Evolutionary conservation across 106 monocot species (phyloP).

Genomic region (Phalaenopsis equestris): DNA sequence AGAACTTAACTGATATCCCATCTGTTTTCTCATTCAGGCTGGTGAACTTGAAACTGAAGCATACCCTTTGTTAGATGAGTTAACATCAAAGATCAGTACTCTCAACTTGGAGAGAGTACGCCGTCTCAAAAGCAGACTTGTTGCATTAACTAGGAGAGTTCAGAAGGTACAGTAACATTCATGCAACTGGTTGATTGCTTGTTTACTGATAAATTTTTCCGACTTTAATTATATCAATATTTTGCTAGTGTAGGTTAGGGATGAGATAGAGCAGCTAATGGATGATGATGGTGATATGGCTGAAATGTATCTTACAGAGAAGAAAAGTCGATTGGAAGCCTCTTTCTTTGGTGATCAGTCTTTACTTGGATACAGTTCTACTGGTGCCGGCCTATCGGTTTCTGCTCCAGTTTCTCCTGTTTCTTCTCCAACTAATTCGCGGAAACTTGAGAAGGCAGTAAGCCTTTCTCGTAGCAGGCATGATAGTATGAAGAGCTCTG

Average conservation of each 20-base stretch:
- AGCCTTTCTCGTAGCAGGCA: conserved; percentile 62
- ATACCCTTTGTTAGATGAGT: conserved; percentile 83
- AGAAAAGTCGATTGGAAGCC: conserved; percentile 54
- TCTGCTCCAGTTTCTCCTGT: conserved; percentile 53
- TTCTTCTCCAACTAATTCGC: conserved; percentile 50
- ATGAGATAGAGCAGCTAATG: conserved; percentile 96
- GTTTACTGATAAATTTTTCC: not conserved
- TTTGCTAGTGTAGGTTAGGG: conserved; percentile 50
- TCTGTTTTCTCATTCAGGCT: conserved; percentile 30
- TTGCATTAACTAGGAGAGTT: conserved; percentile 80
- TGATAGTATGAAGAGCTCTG: conserved; percentile 56
- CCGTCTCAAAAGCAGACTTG: conserved; percentile 80
- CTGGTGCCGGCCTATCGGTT: conserved; percentile 24
- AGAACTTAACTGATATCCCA: not conserved
- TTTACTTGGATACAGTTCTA: conserved; percentile 21
- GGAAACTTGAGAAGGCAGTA: conserved; percentile 44
- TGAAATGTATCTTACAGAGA: conserved; percentile 84
- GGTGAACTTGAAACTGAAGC: conserved; percentile 81
- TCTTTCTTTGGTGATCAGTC: conserved; percentile 44
- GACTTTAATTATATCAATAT: not conserved
- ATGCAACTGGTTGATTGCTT: not conserved
- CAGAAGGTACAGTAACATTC: conserved; percentile 52
- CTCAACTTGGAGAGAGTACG: conserved; percentile 75
- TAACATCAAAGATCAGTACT: conserved; percentile 85
- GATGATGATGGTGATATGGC: conserved; percentile 94